Evolutionary conservation across 1,284 basidiomycete genomes (phyloP).

Genomic region (Heliocybe sulcata): DNA sequence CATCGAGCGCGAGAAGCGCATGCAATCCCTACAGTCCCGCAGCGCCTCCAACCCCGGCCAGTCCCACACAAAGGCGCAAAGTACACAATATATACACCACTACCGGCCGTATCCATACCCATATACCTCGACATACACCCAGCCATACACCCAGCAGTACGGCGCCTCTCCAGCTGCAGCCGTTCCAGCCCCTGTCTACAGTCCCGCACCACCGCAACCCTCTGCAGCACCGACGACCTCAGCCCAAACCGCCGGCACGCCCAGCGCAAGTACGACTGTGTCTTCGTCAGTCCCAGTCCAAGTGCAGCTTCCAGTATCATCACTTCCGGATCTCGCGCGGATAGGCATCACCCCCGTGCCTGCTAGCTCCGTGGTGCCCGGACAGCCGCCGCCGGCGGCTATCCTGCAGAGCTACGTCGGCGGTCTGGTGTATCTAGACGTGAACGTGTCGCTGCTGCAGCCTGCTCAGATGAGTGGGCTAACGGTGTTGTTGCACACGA

Average conservation of each 20-base stretch:
- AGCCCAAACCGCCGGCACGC: slow-evolving; percentile 23
- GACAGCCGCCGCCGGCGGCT: slow-evolving; percentile 58
- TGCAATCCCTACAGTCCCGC: slow-evolving; percentile 25
- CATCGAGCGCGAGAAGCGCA: slow-evolving; percentile 57
- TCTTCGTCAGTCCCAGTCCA: slow-evolving; percentile 49
- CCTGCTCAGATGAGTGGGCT: slow-evolving; percentile 66
- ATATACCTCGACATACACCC: slow-evolving; percentile 23
- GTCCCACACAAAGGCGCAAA: slow-evolving; percentile 9
- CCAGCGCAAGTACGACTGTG: slow-evolving; percentile 8
- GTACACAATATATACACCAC: slow-evolving; percentile 22
- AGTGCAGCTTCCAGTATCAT: slow-evolving; percentile 64
- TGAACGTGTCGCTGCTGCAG: slow-evolving; percentile 65
- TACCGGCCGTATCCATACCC: slow-evolving; percentile 32
- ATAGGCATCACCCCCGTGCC: slow-evolving; percentile 71
- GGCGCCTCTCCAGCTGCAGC: slow-evolving; percentile 11
- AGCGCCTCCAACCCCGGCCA: slow-evolving; percentile 19
- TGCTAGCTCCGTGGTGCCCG: slow-evolving; percentile 44
- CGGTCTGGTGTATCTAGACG: slow-evolving; percentile 62
- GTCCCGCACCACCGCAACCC: slow-evolving; percentile 17
- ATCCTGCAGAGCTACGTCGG: slow-evolving; percentile 66
- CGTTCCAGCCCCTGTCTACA: slow-evolving; percentile 8
- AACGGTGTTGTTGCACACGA: slow-evolving; percentile 59
- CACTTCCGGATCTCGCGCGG: slow-evolving; percentile 57
- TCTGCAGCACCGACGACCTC: slow-evolving; percentile 11
- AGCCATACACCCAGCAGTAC: slow-evolving; percentile 5